Evolutionary conservation across 257 asterid species (phyloP).

Genomic region (Cinchona pubescens): DNA sequence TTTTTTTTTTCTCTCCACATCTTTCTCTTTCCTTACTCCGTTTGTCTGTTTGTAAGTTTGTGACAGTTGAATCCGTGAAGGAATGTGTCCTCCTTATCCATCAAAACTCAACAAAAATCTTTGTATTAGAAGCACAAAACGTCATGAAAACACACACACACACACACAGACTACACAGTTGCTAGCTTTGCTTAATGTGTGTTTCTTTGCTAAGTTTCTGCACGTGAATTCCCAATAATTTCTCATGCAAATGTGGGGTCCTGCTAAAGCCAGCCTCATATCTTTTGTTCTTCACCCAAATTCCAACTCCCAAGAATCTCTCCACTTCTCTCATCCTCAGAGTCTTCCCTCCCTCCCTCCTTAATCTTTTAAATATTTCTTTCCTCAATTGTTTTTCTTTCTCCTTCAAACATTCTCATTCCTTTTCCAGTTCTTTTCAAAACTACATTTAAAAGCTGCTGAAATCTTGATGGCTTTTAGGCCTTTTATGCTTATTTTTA

Average conservation of each 20-base stretch:
- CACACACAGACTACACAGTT: not conserved
- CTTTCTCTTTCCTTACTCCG: not conserved
- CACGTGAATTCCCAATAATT: constrained; percentile 97
- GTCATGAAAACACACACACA: not conserved
- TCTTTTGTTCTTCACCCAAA: constrained; percentile 66
- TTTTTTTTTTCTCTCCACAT: too few species aligned
- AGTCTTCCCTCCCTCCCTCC: not conserved
- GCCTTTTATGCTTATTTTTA: not conserved
- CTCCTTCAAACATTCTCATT: not conserved
- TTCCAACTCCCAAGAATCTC: constrained; percentile 65
- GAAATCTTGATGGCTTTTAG: constrained; percentile 6
- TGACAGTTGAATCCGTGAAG: constrained; percentile 62
- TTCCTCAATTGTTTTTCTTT: not conserved
- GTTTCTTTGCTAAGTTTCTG: constrained; percentile 23
- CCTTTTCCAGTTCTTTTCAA: not conserved
- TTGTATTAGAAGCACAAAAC: not conserved
- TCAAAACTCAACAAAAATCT: constrained; percentile 9
- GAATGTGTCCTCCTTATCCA: constrained; percentile 51
- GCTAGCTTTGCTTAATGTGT: not conserved
- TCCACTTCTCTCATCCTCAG: constrained; percentile 11
- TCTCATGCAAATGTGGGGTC: constrained; percentile 97
- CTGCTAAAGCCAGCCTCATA: constrained; percentile 52
- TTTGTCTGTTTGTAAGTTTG: constrained; percentile 39
- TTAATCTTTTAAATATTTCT: not conserved
- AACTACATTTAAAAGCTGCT: not conserved